Percentiles rank a stretch among this genome's conserved stretches.
phyloP scores from a whole-genome alignment of 495 filamentous ascomycete species.

The Podospora conica region DNA sequence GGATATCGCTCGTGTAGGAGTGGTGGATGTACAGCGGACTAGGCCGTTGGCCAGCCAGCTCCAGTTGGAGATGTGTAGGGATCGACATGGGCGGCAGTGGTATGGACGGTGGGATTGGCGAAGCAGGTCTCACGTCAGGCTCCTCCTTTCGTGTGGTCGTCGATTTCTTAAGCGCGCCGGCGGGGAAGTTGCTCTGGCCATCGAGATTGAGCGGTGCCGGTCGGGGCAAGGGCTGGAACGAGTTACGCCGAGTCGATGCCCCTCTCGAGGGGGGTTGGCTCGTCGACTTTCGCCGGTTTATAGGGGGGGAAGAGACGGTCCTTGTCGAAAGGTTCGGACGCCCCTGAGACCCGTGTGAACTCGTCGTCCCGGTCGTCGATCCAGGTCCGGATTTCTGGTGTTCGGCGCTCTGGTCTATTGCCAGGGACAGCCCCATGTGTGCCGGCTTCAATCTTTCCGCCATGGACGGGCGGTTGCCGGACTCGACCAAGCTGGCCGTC shows the following conservation, averaged over 20 bases:
- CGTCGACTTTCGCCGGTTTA: constrained; percentile 30
- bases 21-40: constrained; percentile 86
- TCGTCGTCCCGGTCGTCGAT: background rate
- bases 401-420: background rate
- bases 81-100: constrained; percentile 82
- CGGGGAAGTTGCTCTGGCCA: constrained; percentile 12
- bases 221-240: constrained; percentile 23
- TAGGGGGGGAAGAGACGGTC: constrained; percentile 42
- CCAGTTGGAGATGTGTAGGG: constrained; percentile 81
- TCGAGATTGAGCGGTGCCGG: constrained; percentile 31
- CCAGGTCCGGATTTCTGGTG: background rate
- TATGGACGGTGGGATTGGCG: constrained; percentile 62
- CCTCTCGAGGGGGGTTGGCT: constrained; percentile 20
- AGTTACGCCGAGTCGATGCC: constrained; percentile 26
- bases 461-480: constrained; percentile 24
- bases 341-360: background rate
- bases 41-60: constrained; percentile 72
- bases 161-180: constrained; percentile 10
- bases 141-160: constrained; percentile 12
- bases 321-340: constrained; percentile 23
- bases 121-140: constrained; percentile 42
- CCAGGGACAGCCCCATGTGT: background rate
- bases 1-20: constrained; percentile 62
- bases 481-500: constrained; percentile 32
- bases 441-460: constrained; percentile 22